Evolutionary conservation across 2,329 filamentous ascomycete genomes (phyloP).

Genomic region (Blastomyces emzantsi): DNA sequence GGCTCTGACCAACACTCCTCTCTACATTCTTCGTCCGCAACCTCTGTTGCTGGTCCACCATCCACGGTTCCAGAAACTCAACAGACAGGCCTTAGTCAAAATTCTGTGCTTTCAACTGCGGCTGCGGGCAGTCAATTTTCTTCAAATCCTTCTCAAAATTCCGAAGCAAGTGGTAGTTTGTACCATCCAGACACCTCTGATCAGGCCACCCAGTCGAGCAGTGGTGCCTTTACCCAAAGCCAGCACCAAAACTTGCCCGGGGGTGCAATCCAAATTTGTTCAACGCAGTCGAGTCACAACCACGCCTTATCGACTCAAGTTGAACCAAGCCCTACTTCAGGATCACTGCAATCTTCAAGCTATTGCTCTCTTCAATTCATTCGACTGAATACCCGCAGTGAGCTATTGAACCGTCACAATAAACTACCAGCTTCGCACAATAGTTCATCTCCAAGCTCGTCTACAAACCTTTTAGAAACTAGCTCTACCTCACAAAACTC

Average conservation of each 20-base stretch:
- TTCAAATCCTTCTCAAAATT: conserved; percentile 9
- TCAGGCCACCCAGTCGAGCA: conserved; percentile 9
- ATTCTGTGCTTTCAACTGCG: conserved; percentile 3
- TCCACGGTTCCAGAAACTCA: conserved; percentile 11
- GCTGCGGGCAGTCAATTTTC: conserved; percentile 3
- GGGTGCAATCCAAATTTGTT: neutral
- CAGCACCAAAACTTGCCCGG: conserved; percentile 3
- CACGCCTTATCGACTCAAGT: neutral
- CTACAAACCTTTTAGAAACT: neutral
- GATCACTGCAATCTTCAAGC: neutral
- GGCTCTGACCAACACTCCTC: conserved; percentile 3
- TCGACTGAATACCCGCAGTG: neutral
- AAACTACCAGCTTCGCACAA: neutral
- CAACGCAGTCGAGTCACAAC: neutral
- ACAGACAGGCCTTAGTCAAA: conserved; percentile 7
- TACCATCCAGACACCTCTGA: conserved; percentile 8
- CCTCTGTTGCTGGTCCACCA: conserved; percentile 6
- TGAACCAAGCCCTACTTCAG: neutral
- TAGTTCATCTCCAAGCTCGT: neutral
- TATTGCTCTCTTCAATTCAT: neutral
- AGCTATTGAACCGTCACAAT: neutral
- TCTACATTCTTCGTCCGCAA: conserved; percentile 1
- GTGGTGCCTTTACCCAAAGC: conserved; percentile 4
- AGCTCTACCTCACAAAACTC: neutral
- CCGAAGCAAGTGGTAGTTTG: conserved; percentile 11